Evolutionary conservation across 345 rosid species (phyloP).

Genomic region (Acer yangbiense): DNA sequence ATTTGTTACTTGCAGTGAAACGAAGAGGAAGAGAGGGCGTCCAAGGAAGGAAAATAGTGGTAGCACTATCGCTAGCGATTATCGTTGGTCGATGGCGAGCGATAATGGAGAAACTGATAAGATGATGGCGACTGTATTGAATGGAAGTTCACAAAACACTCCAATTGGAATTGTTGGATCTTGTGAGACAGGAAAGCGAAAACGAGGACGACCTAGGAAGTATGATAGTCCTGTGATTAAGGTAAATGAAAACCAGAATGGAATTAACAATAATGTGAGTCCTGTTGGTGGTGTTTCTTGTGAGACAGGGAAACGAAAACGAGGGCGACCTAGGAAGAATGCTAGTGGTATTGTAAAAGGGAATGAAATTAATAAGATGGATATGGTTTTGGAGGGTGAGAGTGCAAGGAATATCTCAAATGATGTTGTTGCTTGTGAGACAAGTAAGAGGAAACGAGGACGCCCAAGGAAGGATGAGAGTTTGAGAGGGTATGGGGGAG

Average conservation of each 20-base stretch:
- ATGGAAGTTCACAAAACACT: neutral
- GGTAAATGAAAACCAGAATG: neutral
- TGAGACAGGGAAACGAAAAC: neutral
- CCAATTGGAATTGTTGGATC: neutral
- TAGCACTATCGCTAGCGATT: neutral
- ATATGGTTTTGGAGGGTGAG: neutral
- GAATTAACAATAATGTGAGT: constrained; percentile 3
- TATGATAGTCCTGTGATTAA: neutral
- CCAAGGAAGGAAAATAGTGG: constrained; percentile 47
- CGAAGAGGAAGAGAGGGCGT: constrained; percentile 67
- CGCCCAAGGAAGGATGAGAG: constrained; percentile 23
- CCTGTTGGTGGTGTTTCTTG: neutral
- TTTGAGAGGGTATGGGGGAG: neutral
- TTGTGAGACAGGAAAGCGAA: constrained; percentile 10
- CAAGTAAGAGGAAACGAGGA: constrained; percentile 15
- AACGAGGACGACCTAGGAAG: constrained; percentile 32
- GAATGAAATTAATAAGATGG: neutral
- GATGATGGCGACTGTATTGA: neutral
- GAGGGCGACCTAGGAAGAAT: constrained; percentile 6
- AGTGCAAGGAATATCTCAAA: neutral
- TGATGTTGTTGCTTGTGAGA: neutral
- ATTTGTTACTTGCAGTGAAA: constrained; percentile 24
- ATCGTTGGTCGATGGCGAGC: constrained; percentile 20
- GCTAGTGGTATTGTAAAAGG: neutral
- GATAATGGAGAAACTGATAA: neutral